phyloP scores from a whole-genome alignment of 768 basidiomycete genomes.

The Pleurotus cornucopiae region DNA sequence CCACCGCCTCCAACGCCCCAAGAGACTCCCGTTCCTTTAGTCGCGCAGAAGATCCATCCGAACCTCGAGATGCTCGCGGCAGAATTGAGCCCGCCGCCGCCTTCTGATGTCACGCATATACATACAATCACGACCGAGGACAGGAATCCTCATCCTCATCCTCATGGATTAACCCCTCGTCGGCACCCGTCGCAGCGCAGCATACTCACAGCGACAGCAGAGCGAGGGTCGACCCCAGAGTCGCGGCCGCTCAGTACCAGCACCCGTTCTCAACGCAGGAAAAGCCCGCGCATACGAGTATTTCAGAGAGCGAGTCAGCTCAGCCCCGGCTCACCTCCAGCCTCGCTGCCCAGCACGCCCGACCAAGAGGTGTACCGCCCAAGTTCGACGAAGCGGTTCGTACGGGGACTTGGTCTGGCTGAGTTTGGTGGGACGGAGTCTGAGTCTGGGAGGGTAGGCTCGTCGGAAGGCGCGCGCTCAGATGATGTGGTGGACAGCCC shows the following conservation, averaged over 20 bases:
- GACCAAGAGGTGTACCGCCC: background rate
- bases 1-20: background rate
- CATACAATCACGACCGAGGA: background rate
- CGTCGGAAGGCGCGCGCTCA: too few relatives aligned
- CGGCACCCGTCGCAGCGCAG: slow-evolving; percentile 8
- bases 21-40: slow-evolving; percentile 8
- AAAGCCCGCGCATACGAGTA: background rate
- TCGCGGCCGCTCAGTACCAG: background rate
- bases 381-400: background rate
- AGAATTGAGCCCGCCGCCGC: slow-evolving; percentile 4
- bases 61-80: slow-evolving; percentile 28
- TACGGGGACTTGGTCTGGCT: background rate
- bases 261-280: background rate
- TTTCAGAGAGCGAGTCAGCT: slow-evolving; percentile 1
- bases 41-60: slow-evolving; percentile 30
- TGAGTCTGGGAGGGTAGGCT: too few relatives aligned
- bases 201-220: background rate
- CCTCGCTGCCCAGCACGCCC: background rate
- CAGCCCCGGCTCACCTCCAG: slow-evolving; percentile 5
- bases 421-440: slow-evolving; percentile 2
- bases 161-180: slow-evolving; percentile 5
- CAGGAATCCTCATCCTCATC: background rate
- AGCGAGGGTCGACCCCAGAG: background rate
- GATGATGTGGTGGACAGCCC: background rate
- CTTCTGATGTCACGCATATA: background rate